Evolutionary conservation across 2,329 filamentous ascomycete genomes (phyloP).

Genomic region (Colletotrichum horii): DNA sequence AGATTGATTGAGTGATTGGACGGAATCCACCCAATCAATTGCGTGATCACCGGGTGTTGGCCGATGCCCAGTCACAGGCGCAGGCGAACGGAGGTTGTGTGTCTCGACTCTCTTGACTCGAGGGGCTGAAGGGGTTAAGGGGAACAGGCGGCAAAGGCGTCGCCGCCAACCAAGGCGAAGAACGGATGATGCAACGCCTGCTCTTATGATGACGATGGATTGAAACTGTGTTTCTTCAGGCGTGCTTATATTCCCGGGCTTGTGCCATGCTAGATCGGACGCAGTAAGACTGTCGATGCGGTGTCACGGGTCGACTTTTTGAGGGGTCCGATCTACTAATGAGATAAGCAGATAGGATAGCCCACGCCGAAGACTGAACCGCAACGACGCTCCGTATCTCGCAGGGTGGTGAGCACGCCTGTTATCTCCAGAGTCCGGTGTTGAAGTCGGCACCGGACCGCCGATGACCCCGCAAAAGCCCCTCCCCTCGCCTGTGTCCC

Average conservation of each 20-base stretch:
- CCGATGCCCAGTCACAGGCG: conserved; percentile 4
- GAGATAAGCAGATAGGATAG: background rate
- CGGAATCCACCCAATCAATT: conserved; percentile 17
- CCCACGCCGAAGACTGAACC: background rate
- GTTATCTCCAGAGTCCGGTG: background rate
- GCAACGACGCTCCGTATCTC: background rate
- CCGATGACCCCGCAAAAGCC: conserved; percentile 7
- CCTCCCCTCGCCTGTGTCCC: background rate
- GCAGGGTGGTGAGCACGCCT: background rate
- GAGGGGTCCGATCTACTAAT: background rate
- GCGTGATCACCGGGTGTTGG: conserved; percentile 14
- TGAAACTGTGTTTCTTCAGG: background rate
- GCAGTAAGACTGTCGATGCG: conserved; percentile 5
- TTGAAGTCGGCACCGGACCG: conserved; percentile 11
- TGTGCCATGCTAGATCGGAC: background rate
- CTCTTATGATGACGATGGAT: background rate
- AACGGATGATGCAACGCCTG: background rate
- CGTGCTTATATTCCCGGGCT: background rate
- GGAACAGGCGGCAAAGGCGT: background rate
- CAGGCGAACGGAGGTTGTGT: background rate
- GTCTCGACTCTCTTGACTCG: background rate
- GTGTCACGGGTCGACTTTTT: background rate
- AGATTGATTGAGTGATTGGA: background rate
- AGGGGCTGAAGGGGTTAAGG: background rate
- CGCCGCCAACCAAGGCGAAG: background rate